Percentiles rank a stretch among this genome's conserved stretches.
Conservation (phyloP, 495 filamentous ascomycete genomes). For the Poronia punctata region DNA sequence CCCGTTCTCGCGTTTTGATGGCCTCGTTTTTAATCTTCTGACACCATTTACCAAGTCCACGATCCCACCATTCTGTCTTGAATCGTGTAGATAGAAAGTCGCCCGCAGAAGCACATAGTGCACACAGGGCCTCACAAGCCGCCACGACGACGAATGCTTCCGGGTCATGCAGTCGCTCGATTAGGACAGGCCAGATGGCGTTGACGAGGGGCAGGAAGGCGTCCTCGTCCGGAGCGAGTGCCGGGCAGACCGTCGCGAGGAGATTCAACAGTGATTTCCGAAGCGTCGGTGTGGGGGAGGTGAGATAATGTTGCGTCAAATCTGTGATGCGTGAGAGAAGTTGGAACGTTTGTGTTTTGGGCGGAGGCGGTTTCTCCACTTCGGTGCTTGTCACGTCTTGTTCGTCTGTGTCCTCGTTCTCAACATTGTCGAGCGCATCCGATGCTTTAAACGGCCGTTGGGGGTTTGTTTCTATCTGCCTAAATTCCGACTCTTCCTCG, state of each 20-base stretch:
- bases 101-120: conserved; percentile 59
- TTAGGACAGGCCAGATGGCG: conserved; percentile 76
- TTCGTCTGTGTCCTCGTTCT: conserved; percentile 11
- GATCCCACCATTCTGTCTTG: conserved; percentile 56
- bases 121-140: conserved; percentile 57
- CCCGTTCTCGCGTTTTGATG: conserved; percentile 4
- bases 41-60: conserved; percentile 40
- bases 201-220: conserved; percentile 84
- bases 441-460: conserved; percentile 32
- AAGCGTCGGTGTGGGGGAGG: conserved; percentile 69
- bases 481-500: conserved; percentile 25
- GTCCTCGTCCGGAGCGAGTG: conserved; percentile 66
- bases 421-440: conserved; percentile 11
- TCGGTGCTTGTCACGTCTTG: conserved; percentile 19
- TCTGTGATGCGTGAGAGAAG: conserved; percentile 62
- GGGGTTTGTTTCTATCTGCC: conserved; percentile 24
- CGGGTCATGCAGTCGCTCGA: conserved; percentile 62
- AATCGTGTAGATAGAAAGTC: conserved; percentile 73
- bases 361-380: conserved; percentile 37
- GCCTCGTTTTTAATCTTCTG: conserved; percentile 25
- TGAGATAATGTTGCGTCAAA: conserved; percentile 77
- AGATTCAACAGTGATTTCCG: conserved; percentile 71
- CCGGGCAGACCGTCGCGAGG: conserved; percentile 57
- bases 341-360: conserved; percentile 50
- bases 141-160: conserved; percentile 68